phyloP scores from a whole-genome alignment of 164 flowering plant genomes.

The Dillenia suffruticosa region DNA sequence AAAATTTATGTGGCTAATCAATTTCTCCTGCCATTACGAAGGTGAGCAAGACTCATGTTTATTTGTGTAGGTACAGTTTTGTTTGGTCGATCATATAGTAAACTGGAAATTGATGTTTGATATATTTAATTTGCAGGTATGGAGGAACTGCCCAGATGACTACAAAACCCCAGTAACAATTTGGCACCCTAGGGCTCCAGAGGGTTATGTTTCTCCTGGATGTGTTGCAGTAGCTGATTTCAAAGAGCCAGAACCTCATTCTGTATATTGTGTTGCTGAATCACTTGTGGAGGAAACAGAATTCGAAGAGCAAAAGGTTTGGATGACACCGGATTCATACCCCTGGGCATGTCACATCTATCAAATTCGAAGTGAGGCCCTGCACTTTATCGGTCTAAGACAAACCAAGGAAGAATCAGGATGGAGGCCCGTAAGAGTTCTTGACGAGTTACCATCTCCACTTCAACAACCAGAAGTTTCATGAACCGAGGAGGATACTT shows the following conservation, averaged over 20 bases:
- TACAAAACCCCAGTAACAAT: slow-evolving; percentile 69
- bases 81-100: no score
- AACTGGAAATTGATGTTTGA: no score
- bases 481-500: neutral
- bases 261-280: slow-evolving; percentile 56
- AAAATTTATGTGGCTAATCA: no score
- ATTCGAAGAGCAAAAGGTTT: slow-evolving; percentile 76
- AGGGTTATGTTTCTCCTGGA: slow-evolving; percentile 76
- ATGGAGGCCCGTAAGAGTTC: slow-evolving; percentile 73
- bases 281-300: slow-evolving; percentile 59
- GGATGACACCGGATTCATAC: slow-evolving; percentile 79
- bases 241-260: slow-evolving; percentile 54
- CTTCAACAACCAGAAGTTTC: slow-evolving; percentile 1
- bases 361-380: slow-evolving; percentile 85
- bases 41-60: no score
- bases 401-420: slow-evolving; percentile 65
- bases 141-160: slow-evolving; percentile 94
- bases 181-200: slow-evolving; percentile 93
- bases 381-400: slow-evolving; percentile 77
- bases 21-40: no score
- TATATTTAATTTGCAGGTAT: slow-evolving; percentile 45
- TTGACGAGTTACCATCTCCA: slow-evolving; percentile 26
- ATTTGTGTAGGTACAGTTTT: no score
- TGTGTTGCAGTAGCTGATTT: slow-evolving; percentile 73
- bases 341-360: slow-evolving; percentile 96